Percentiles rank a stretch among this genome's conserved stretches.
Conservation (phyloP, 1,139 yeast species). For the Yamadazyma diddensiae region DNA sequence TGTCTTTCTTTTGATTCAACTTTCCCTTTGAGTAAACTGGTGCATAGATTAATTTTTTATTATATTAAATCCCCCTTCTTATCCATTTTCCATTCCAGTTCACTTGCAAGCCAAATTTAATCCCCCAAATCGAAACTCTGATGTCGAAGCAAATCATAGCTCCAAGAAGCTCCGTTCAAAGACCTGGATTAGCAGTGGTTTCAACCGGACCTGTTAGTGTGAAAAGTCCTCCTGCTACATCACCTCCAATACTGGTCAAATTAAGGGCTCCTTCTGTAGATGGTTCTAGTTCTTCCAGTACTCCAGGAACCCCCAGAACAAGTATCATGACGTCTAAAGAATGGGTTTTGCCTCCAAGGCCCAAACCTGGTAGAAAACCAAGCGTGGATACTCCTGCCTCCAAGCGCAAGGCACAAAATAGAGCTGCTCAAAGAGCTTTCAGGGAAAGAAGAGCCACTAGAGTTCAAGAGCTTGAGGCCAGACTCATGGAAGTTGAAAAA, state of each 20-base stretch:
- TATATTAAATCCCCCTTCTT: too few species aligned
- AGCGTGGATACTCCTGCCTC: conserved; percentile 70
- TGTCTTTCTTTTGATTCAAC: neutral
- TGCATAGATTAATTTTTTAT: too few species aligned
- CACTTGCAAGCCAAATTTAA: too few species aligned
- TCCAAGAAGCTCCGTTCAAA: conserved; percentile 29
- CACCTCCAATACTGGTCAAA: conserved; percentile 15
- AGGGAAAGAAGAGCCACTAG: conserved; percentile 74
- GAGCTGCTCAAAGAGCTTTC: conserved; percentile 95
- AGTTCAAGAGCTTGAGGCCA: conserved; percentile 46
- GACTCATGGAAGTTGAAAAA: conserved; percentile 59
- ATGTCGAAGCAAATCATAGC: conserved; percentile 26
- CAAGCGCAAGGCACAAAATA: conserved; percentile 85
- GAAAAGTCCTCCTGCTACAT: conserved; percentile 12
- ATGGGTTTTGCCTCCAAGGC: conserved; percentile 90
- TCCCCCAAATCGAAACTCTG: neutral
- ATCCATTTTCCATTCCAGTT: neutral
- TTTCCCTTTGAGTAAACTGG: too few species aligned
- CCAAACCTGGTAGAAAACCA: conserved; percentile 89
- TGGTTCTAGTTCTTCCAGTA: conserved; percentile 5
- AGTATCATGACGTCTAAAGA: conserved; percentile 70
- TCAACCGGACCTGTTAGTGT: conserved; percentile 6
- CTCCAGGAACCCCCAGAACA: conserved; percentile 4
- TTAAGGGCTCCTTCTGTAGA: conserved; percentile 2
- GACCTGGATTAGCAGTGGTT: conserved; percentile 11